Percentiles rank a stretch among this genome's conserved stretches.
phyloP scores from a whole-genome alignment of 345 rosid genomes.

The Lagerstroemia speciosa region DNA sequence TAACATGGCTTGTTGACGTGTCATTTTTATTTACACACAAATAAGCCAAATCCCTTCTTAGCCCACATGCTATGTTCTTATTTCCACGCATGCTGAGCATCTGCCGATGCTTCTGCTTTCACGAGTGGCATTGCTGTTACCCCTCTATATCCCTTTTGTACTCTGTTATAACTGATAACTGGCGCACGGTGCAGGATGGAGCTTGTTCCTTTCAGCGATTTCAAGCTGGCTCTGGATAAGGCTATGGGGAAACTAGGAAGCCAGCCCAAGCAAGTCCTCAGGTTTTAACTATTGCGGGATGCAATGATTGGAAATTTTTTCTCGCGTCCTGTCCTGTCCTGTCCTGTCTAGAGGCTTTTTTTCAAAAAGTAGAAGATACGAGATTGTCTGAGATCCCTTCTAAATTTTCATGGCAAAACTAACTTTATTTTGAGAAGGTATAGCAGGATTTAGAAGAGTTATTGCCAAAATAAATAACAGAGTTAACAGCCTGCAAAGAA shows the following conservation, averaged over 20 bases:
- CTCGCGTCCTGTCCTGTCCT: too few species aligned
- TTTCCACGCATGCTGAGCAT: too few species aligned
- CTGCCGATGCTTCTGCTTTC: neutral
- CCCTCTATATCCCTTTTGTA: too few species aligned
- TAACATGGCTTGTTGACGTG: too few species aligned
- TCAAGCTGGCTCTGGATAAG: constrained; percentile 45
- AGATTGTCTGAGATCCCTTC: neutral
- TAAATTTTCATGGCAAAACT: neutral
- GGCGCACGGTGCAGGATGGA: constrained; percentile 63
- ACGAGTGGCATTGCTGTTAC: too few species aligned
- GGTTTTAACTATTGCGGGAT: neutral
- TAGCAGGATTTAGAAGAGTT: neutral
- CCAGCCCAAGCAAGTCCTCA: constrained; percentile 80
- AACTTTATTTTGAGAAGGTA: neutral
- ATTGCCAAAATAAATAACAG: too few species aligned
- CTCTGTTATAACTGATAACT: too few species aligned
- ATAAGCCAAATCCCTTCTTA: too few species aligned
- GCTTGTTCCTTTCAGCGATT: constrained; percentile 51
- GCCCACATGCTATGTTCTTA: too few species aligned
- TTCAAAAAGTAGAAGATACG: neutral
- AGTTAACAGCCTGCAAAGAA: too few species aligned
- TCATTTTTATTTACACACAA: too few species aligned
- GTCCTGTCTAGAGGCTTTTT: neutral
- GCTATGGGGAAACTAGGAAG: constrained; percentile 69
- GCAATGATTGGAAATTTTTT: too few species aligned